Conservation (phyloP, 1,139 yeast species). For the Geotrichum bryndzae region DNA sequence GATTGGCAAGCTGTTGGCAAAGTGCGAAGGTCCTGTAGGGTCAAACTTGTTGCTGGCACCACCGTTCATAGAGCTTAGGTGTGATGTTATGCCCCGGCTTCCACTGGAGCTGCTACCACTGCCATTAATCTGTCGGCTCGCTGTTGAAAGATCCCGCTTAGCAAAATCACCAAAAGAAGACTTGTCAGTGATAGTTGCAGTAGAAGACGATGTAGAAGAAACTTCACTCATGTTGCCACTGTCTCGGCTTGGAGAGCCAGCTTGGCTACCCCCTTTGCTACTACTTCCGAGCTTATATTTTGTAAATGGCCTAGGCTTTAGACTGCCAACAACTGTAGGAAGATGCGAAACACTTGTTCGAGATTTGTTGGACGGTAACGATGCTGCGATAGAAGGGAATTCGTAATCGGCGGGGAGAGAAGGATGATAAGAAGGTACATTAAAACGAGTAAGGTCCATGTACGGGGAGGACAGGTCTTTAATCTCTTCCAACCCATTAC, state of each 20-base stretch:
- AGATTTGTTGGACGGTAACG: constrained; percentile 16
- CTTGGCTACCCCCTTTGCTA: neutral
- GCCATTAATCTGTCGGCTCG: neutral
- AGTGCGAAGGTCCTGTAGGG: neutral
- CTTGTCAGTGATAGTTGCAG: neutral
- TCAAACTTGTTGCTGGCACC: neutral
- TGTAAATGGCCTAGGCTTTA: constrained; percentile 7
- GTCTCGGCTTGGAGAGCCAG: neutral
- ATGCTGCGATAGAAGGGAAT: constrained; percentile 5
- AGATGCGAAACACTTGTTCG: constrained; percentile 11
- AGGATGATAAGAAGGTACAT: constrained; percentile 2
- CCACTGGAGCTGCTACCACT: neutral
- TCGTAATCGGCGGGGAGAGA: constrained; percentile 2
- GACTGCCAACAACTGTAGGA: constrained; percentile 18
- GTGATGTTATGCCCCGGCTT: neutral
- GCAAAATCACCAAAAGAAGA: neutral
- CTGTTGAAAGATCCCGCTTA: neutral
- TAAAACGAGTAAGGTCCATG: neutral
- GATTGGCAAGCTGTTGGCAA: constrained; percentile 18
- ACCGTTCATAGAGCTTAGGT: neutral
- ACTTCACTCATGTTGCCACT: constrained; percentile 3
- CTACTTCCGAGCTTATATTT: constrained; percentile 8
- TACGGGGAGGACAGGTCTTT: neutral
- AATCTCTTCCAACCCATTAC: neutral
- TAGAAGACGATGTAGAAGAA: constrained; percentile 6